Evolutionary conservation across 2,329 filamentous ascomycete genomes (phyloP), one percentile per base, ranked within the genome.

Genomic region (Xylaria sp.): DNA sequence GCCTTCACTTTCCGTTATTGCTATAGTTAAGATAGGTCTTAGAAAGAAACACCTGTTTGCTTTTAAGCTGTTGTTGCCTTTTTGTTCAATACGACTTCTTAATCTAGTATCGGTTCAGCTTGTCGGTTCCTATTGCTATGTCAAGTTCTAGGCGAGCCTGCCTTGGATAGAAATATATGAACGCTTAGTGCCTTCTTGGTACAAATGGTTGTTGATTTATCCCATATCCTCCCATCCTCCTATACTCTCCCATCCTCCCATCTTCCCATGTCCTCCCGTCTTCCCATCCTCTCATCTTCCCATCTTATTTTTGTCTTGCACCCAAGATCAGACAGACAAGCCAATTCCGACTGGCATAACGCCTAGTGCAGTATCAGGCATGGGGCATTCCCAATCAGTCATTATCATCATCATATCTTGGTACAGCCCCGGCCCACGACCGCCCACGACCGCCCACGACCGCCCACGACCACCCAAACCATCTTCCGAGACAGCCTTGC

Each of bases 291-390:
- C n/a, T n/a, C 25, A 34, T 54, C 28, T 54, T 54, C 12, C 28
- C 28, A 32, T 54, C 25, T 54, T 54, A 54, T 54, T 54, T 54
- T 20, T 20, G 10, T 54, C 51, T 54, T 54, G 3, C 20, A 54
- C 20, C 51, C 51, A 54, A 54, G 51, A 54, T 54, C 51, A 54
- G 51, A 54, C 51, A 54, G 28, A 54, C 12, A 54, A 54, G 51
- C 51, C 51, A 54, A 5, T 32, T 54, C 51, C 51, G 51, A 54
- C 51, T 20, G 15, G 51, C 51, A 54, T 54, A 32, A 54, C 51
- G 51, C 28, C 51, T 54, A 34, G 51, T 54, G 28, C 51, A 32
- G 28, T 20, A 54, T 32, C 51, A 54, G 51, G 51, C 51, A 54
- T 54, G 51, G 28, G 28, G 37, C 4, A 54, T 32, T 54, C 51